A percentile compares a stretch with the other conserved stretches of the same genome.
Conservation (phyloP, 176 grass and related monocot genomes). For the Tillandsia leiboldiana region DNA sequence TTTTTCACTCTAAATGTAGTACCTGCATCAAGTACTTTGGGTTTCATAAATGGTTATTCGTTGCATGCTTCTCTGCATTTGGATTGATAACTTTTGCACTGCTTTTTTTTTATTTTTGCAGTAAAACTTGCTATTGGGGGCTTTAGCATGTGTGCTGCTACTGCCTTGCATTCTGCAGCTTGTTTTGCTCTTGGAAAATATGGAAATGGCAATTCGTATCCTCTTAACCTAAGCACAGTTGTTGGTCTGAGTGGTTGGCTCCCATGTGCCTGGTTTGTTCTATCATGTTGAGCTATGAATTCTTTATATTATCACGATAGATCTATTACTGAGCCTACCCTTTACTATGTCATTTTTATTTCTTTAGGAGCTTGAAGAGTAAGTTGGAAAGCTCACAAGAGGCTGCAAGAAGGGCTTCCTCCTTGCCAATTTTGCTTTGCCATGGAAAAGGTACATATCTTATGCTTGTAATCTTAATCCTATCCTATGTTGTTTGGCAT, state of each 20-base stretch:
- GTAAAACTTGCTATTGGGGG: conserved; percentile 92
- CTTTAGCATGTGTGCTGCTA: conserved; percentile 96
- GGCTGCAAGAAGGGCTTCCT: conserved; percentile 64
- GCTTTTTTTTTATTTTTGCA: conserved; percentile 24
- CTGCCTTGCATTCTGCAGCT: conserved; percentile 77
- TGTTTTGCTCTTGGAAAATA: conserved; percentile 87
- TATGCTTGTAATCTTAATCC: no score
- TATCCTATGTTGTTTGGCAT: no score
- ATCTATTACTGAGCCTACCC: not conserved
- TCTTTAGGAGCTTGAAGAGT: conserved; percentile 64
- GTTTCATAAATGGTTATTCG: not conserved
- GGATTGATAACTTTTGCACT: conserved; percentile 9
- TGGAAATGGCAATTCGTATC: conserved; percentile 80
- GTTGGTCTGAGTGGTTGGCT: conserved; percentile 97
- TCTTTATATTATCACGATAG: not conserved
- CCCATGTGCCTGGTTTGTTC: conserved; percentile 67
- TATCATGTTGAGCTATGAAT: conserved; percentile 5
- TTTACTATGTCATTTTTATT: conserved; percentile 6
- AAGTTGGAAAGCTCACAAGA: conserved; percentile 83
- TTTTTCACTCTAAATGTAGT: not conserved
- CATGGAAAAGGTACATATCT: conserved; percentile 79
- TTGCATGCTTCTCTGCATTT: not conserved
- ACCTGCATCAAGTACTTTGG: not conserved
- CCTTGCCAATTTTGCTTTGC: conserved; percentile 83
- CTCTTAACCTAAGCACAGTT: conserved; percentile 61